Evolutionary conservation across 1,284 basidiomycete species (phyloP).

Genomic region (Quambalaria eucalypti): DNA sequence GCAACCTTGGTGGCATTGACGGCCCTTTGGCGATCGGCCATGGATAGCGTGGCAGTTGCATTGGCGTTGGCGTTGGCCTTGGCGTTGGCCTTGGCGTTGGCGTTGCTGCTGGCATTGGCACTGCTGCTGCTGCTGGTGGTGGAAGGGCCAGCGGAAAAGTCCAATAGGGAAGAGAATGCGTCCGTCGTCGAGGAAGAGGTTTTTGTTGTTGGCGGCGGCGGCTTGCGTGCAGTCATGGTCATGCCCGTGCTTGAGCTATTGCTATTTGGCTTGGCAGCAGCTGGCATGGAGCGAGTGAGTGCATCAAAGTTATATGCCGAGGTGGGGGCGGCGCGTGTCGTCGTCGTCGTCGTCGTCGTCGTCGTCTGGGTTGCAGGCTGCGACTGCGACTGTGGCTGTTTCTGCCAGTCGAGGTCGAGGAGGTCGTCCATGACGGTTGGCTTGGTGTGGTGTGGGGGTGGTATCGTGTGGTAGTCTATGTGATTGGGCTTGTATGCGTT

Average conservation of each 20-base stretch:
- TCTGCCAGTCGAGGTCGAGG: slow-evolving; percentile 35
- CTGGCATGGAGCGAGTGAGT: slow-evolving; percentile 20
- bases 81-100: neutral
- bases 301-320: slow-evolving; percentile 26
- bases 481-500: no score
- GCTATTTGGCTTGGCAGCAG: slow-evolving; percentile 1
- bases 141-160: neutral
- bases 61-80: neutral
- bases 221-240: slow-evolving; percentile 5
- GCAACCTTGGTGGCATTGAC: neutral
- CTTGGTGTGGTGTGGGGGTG: no score
- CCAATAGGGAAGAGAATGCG: slow-evolving; percentile 19
- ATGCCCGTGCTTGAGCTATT: slow-evolving; percentile 8
- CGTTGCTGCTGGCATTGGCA: neutral
- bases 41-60: neutral
- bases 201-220: slow-evolving; percentile 3
- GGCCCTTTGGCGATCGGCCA: neutral
- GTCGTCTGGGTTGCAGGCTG: neutral
- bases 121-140: neutral
- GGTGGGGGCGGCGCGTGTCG: slow-evolving; percentile 2
- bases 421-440: slow-evolving; percentile 42
- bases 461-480: no score
- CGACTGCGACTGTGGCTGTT: slow-evolving; percentile 6
- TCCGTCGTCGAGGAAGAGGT: slow-evolving; percentile 8
- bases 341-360: neutral